phyloP scores from a whole-genome alignment of 495 filamentous ascomycete species.

The Rhizodiscina lignyota region DNA sequence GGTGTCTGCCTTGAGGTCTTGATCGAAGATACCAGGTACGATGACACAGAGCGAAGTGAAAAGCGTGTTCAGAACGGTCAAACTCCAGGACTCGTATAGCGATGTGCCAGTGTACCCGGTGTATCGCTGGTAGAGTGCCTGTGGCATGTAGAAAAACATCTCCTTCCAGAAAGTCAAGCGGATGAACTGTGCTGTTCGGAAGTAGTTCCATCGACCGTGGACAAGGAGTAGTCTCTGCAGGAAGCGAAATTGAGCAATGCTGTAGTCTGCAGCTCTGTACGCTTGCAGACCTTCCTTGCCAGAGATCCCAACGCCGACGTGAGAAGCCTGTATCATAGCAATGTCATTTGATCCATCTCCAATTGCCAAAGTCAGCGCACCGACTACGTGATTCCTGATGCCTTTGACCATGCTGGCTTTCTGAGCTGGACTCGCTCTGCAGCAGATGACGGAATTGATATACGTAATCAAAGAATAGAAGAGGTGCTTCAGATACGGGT shows the following conservation, averaged over 20 bases:
- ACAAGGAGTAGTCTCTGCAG: constrained; percentile 69
- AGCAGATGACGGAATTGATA: constrained; percentile 85
- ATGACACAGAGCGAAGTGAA: constrained; percentile 89
- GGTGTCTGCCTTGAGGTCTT: constrained; percentile 65
- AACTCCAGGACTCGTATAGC: constrained; percentile 70
- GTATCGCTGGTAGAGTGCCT: constrained; percentile 71
- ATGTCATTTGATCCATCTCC: constrained; percentile 93
- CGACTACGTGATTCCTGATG: constrained; percentile 56
- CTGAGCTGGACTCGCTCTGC: constrained; percentile 73
- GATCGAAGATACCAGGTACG: constrained; percentile 78
- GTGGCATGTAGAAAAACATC: constrained; percentile 67
- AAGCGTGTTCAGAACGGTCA: constrained; percentile 83
- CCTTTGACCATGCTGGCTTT: constrained; percentile 72
- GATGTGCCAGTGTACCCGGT: constrained; percentile 82
- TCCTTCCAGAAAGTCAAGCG: constrained; percentile 89
- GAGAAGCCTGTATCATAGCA: constrained; percentile 88
- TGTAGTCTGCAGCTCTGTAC: constrained; percentile 78
- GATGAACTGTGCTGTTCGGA: constrained; percentile 75
- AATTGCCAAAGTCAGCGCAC: constrained; percentile 77
- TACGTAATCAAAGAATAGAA: constrained; percentile 62
- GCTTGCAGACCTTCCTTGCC: constrained; percentile 89
- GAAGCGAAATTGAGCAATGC: constrained; percentile 84
- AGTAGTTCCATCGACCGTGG: constrained; percentile 87
- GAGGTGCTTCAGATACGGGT: constrained; percentile 37
- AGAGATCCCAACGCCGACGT: constrained; percentile 86